Evolutionary conservation across 805 yeast genomes (phyloP), one percentile per base, ranked within the genome.

Genomic region (Metschnikowia bowlesiae): DNA sequence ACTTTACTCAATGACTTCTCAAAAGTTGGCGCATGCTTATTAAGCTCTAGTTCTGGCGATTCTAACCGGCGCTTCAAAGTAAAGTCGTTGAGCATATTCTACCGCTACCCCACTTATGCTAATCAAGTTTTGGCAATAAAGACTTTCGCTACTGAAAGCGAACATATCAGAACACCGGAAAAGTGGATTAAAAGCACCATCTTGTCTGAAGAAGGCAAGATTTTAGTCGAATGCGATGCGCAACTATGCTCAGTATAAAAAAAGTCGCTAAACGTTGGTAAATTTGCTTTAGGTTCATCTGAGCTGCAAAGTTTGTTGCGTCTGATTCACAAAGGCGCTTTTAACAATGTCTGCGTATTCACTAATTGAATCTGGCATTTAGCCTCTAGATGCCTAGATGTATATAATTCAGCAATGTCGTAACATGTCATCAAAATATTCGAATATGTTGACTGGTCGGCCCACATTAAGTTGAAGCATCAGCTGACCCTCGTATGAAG

Each of bases 1-100:
- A 84, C 95, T 0, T 70, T 90, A 1, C 69, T 89, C 48, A 94
- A 89, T 61, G 96, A 90, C 57, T 76, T 86, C 6, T 78, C 84
- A 69, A 83, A 83, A 55, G 75, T 84, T 47, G 71, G 76, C 50
- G 81, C 75, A 2, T 66, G 74, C 1, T 69, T 84, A 39, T 63
- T 73, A 49, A 47, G 57, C 53, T 34, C 42, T 33, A 28, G 50
- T 32, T 59, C 58, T 70, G 67, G 3, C 59, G 60, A 57, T 65
- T 60, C 53, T 76, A 76, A 18, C 79, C 75, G 42, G 62, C 11
- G 62, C 37, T 62, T 57, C 45, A 62, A 63, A 22, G 82, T 84
- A 3, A 74, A 76, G 35, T 64, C 68, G 26, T 63, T 83, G 43
- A 68, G 75, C 8, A 60, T 84, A 11, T 71, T 73, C 39, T 90